These are phyloP conservation scores for Ceratobasidium sp. DNA, from an alignment of 1,284 basidiomycete species.

Conservation along the genomic window DNA sequence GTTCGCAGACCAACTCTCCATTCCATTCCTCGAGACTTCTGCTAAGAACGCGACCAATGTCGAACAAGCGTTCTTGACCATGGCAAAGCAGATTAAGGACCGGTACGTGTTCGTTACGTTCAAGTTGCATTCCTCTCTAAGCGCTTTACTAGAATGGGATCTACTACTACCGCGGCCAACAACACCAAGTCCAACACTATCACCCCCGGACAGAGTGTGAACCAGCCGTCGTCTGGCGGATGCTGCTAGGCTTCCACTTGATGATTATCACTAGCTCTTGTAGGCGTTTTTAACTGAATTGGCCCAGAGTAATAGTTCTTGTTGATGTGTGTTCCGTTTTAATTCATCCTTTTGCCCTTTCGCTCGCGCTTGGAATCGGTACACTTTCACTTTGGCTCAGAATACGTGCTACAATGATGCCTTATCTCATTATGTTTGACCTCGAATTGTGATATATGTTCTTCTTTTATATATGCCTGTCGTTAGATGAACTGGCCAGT, in stretches of 20 bases:
- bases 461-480: conserved; percentile 35
- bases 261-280: background rate
- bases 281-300: conserved; percentile 8
- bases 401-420: background rate
- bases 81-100: conserved; percentile 99
- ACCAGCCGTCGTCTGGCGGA: conserved; percentile 77
- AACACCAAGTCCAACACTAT: conserved; percentile 78
- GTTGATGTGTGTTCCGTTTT: conserved; percentile 42
- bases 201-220: conserved; percentile 81
- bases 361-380: conserved; percentile 35
- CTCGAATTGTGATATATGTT: conserved; percentile 29
- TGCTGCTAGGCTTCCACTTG: conserved; percentile 71
- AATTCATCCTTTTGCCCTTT: conserved; percentile 39
- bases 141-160: conserved; percentile 67
- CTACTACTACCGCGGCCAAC: conserved; percentile 72
- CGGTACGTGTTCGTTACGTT: conserved; percentile 64
- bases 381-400: conserved; percentile 33
- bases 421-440: conserved; percentile 15
- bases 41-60: conserved; percentile 99
- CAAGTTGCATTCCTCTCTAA: background rate
- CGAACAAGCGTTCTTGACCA: conserved; percentile 99
- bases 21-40: conserved; percentile 98
- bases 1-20: conserved; percentile 94
- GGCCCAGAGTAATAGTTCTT: conserved; percentile 27
- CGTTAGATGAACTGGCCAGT: background rate